Conservation (phyloP, 108 stramenopile species). For the Pseudonitzschia multiseries region DNA sequence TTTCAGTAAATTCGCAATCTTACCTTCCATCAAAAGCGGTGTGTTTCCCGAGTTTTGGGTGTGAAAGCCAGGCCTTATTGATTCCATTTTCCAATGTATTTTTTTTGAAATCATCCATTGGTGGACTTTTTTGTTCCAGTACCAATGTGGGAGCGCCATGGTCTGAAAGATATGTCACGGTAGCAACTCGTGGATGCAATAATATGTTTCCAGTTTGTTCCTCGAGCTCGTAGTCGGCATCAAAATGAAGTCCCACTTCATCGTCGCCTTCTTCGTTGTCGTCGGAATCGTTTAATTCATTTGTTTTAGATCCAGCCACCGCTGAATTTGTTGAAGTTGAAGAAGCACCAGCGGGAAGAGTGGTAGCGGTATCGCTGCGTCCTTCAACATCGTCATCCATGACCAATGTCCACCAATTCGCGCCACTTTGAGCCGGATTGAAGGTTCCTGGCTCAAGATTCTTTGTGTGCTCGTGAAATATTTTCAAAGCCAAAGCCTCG, state of each 20-base stretch:
- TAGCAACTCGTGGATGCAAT: slow-evolving; percentile 82
- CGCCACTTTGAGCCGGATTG: slow-evolving; percentile 75
- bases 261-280: slow-evolving; percentile 51
- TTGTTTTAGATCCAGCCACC: neutral
- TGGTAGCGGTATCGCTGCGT: neutral
- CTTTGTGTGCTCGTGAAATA: slow-evolving; percentile 74
- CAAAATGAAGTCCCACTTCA: slow-evolving; percentile 89
- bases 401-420: slow-evolving; percentile 93
- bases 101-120: slow-evolving; percentile 57
- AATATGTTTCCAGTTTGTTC: slow-evolving; percentile 62
- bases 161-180: slow-evolving; percentile 86
- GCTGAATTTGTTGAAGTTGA: slow-evolving; percentile 1
- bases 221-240: slow-evolving; percentile 90
- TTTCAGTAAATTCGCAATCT: neutral
- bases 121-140: slow-evolving; percentile 57
- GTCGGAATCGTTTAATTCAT: neutral
- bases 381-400: slow-evolving; percentile 46
- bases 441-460: slow-evolving; percentile 51
- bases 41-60: slow-evolving; percentile 82
- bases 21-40: slow-evolving; percentile 82
- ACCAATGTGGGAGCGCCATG: slow-evolving; percentile 85
- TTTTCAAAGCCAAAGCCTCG: slow-evolving; percentile 67
- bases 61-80: slow-evolving; percentile 69
- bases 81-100: slow-evolving; percentile 60
- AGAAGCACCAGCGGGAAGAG: neutral